Evolutionary conservation across 305 asterid genomes (phyloP).

Genomic region (Petunia hybrid): DNA sequence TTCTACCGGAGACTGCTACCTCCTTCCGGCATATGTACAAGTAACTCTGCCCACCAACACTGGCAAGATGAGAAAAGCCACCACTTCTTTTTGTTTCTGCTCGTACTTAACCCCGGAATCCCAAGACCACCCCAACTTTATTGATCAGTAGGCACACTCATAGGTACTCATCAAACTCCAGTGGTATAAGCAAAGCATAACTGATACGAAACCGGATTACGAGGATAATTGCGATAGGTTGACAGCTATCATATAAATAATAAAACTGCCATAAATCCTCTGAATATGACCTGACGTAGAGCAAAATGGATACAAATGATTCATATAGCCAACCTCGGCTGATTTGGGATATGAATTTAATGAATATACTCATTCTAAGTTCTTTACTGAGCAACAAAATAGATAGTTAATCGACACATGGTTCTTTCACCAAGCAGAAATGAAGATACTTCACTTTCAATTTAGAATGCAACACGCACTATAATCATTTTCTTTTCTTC

Average conservation of each 20-base stretch:
- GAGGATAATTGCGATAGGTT: slow-evolving; percentile 8
- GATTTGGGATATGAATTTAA: neutral
- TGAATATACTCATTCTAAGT: neutral
- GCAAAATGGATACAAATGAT: neutral
- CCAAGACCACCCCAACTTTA: neutral
- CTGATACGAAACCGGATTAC: neutral
- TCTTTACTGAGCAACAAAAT: neutral
- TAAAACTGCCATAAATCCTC: slow-evolving; percentile 25
- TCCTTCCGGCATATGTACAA: neutral
- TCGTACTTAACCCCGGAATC: neutral
- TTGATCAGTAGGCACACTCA: neutral
- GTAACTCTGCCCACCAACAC: slow-evolving; percentile 10
- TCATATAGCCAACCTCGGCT: neutral
- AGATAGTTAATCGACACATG: slow-evolving; percentile 3
- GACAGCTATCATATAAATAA: neutral
- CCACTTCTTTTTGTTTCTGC: neutral
- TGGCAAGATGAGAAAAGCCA: neutral
- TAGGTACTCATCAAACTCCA: slow-evolving; percentile 8
- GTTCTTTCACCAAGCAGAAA: neutral
- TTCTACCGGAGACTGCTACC: neutral
- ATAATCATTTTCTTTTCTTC: neutral
- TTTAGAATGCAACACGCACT: slow-evolving; percentile 13
- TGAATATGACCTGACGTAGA: slow-evolving; percentile 9
- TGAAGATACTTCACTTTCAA: slow-evolving; percentile 3
- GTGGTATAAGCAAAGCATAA: neutral